These are phyloP conservation scores for Dentipellis fragilis DNA, from an alignment of 768 basidiomycete species.

Conservation along the genomic window DNA sequence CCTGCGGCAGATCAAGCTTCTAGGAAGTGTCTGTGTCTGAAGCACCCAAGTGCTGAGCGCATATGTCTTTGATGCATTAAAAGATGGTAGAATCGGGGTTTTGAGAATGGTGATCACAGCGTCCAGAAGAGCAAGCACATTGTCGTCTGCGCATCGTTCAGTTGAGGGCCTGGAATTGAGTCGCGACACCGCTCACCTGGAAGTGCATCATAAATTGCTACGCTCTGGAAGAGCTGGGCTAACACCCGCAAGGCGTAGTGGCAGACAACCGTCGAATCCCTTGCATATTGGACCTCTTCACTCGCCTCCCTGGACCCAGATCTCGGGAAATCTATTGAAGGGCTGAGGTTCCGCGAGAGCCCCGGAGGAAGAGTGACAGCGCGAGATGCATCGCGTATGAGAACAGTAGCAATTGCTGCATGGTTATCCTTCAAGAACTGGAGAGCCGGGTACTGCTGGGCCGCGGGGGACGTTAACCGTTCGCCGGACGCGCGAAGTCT, in stretches of 20 bases:
- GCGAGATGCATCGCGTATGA: neutral
- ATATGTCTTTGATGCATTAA: neutral
- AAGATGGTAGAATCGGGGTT: neutral
- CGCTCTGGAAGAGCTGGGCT: neutral
- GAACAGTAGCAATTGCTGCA: neutral
- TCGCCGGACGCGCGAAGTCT: neutral
- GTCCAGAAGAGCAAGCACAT: neutral
- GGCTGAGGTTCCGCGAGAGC: neutral
- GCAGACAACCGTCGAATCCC: neutral
- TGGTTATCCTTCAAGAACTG: neutral
- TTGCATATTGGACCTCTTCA: neutral
- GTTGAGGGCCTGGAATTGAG: neutral
- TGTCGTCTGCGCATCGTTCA: no score
- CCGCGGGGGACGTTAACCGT: neutral
- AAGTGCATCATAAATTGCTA: neutral
- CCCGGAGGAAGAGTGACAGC: neutral
- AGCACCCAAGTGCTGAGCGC: neutral
- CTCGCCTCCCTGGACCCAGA: neutral
- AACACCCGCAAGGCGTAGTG: neutral
- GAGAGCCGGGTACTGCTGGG: neutral
- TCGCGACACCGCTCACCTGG: neutral
- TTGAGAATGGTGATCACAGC: neutral
- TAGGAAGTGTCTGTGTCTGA: neutral
- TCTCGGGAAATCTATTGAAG: neutral
- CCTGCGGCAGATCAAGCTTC: neutral